Evolutionary conservation across 495 filamentous ascomycete species (phyloP), one percentile per base, ranked within the genome.

Genomic region (Symbiotaphrina buchneri): DNA sequence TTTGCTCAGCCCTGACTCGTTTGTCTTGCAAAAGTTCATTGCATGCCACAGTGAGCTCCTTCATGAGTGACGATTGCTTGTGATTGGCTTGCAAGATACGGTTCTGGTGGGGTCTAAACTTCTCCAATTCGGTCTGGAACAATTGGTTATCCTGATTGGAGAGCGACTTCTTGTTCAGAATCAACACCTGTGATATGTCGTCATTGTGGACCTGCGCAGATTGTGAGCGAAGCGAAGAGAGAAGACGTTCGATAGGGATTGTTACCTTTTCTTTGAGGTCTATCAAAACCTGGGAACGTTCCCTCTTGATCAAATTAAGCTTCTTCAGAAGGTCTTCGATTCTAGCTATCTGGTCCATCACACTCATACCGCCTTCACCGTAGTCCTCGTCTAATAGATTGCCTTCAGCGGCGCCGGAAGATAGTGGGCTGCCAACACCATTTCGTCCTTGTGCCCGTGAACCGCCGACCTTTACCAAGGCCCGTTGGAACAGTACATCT

Each of bases 101-200:
- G 39, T 68, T 91, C 46, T 95, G 90, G 47, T 94, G 79, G 10
- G 82, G 83, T 27, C 81, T 63, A 53, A 91, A 97, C 48, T 97
- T 97, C 48, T 94, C 90, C 6, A 97, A 64, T 50, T 97, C 84
- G 3, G 75, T 68, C 40, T 91, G 75, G 49, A 97, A 97, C 8
- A 95, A 65, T 43, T 85, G 76, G 18, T 58, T 74, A 46, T 95
- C 87, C 43, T 81, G 82, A 45, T 74, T 81, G 20, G 79, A 59
- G 38, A 94, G 80, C 2, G 81, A 71, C 45, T 94, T 94, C 45
- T 94, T 93, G 59, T 97, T 97, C 22, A 97, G 59, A 28, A 97
- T 95, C 40, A 95, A 54, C 16, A 95, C 82, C 43, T 90, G 84
- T 8, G 85, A 93, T 39, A 95, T 95, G 44, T 97, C 90, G 42